Conservation (phyloP, 305 asterid genomes). For the Petunia hybrid region DNA sequence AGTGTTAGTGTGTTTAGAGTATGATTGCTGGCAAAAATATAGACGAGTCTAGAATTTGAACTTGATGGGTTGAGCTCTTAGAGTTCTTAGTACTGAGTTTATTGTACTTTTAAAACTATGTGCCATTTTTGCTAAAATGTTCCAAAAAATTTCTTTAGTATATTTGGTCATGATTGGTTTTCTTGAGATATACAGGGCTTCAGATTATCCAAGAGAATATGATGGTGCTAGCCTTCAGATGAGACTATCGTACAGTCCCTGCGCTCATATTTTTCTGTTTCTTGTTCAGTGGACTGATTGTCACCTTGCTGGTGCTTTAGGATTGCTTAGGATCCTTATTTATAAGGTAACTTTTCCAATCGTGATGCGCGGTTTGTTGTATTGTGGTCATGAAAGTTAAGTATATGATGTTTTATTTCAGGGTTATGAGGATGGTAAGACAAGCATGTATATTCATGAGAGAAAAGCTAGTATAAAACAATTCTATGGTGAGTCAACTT, state of each 20-base stretch:
- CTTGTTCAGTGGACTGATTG: slow-evolving; percentile 94
- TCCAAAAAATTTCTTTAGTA: background rate
- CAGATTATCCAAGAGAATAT: slow-evolving; percentile 71
- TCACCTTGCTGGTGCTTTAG: slow-evolving; percentile 83
- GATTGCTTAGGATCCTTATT: slow-evolving; percentile 79
- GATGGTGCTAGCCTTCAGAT: slow-evolving; percentile 88
- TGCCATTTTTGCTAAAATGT: background rate
- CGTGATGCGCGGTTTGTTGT: background rate
- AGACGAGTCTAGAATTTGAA: too few species aligned
- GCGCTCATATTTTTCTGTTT: slow-evolving; percentile 80
- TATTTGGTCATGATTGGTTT: slow-evolving; percentile 15
- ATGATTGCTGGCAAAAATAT: too few species aligned
- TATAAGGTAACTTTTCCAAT: slow-evolving; percentile 63
- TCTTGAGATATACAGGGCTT: slow-evolving; percentile 65
- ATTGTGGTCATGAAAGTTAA: slow-evolving; percentile 18
- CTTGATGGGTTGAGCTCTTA: too few species aligned
- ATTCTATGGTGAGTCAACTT: slow-evolving; percentile 71
- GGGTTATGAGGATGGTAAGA: slow-evolving; percentile 87
- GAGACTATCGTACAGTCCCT: slow-evolving; percentile 95
- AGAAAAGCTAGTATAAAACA: slow-evolving; percentile 81
- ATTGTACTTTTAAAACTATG: background rate
- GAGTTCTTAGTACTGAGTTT: too few species aligned
- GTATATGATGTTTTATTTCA: slow-evolving; percentile 44
- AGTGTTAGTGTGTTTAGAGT: too few species aligned
- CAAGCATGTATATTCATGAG: slow-evolving; percentile 76